These are phyloP conservation scores for Solanum appendiculatum DNA, from an alignment of 257 asterid genomes.

Conservation along the genomic window DNA sequence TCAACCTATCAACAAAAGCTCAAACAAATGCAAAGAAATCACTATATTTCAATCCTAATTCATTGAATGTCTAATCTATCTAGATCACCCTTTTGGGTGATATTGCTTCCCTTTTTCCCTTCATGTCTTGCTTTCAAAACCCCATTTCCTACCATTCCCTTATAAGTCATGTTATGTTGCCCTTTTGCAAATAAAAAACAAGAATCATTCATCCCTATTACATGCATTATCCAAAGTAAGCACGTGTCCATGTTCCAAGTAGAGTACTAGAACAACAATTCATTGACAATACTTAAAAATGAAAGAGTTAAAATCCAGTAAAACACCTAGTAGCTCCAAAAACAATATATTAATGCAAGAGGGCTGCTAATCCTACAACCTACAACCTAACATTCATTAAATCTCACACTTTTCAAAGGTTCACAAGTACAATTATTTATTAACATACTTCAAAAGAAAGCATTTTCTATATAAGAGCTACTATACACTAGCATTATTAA, in stretches of 20 bases:
- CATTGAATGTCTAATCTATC: background rate
- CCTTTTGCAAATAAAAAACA: background rate
- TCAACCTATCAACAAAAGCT: background rate
- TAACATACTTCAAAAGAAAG: background rate
- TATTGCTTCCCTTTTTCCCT: background rate
- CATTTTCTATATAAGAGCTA: background rate
- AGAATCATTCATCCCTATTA: background rate
- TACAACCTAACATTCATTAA: background rate
- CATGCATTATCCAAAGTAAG: background rate
- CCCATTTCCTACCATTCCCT: no score
- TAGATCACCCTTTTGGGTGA: background rate
- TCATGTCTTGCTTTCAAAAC: background rate
- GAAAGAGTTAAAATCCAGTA: background rate
- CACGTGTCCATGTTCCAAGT: background rate
- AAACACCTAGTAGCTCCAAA: background rate
- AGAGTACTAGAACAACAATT: background rate
- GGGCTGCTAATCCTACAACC: background rate
- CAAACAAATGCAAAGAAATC: background rate
- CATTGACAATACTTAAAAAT: background rate
- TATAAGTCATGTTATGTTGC: background rate
- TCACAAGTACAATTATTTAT: background rate
- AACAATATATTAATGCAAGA: background rate
- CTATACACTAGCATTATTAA: background rate
- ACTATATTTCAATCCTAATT: background rate
- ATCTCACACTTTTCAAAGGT: background rate